Conservation (phyloP, 2,329 filamentous ascomycete species). For the Apiospora rasikravindrae region DNA sequence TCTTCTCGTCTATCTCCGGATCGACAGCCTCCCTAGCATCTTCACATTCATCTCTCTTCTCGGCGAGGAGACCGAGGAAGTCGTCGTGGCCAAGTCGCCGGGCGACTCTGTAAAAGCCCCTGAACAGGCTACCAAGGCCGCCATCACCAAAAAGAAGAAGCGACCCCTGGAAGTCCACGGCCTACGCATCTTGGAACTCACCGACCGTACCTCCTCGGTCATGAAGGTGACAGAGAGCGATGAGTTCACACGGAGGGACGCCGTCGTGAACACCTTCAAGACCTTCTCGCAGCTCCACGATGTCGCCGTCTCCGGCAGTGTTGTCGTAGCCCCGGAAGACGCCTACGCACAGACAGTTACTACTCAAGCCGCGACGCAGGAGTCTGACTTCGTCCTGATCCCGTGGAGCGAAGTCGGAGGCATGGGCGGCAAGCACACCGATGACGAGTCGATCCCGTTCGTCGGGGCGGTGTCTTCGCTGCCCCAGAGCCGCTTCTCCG, state of each 20-base stretch:
- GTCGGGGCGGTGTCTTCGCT: conserved; percentile 43
- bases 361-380: conserved; percentile 71
- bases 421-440: conserved; percentile 54
- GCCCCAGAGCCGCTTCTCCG: conserved; percentile 62
- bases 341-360: conserved; percentile 81
- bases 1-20: conserved; percentile 79
- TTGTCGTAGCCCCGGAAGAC: conserved; percentile 77
- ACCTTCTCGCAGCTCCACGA: conserved; percentile 86
- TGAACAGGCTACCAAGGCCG: conserved; percentile 31
- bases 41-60: conserved; percentile 84
- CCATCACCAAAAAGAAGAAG: conserved; percentile 37
- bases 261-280: conserved; percentile 89
- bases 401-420: conserved; percentile 89
- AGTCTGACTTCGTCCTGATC: conserved; percentile 77
- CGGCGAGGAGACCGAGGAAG: conserved; percentile 52
- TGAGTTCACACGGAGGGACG: conserved; percentile 74
- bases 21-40: conserved; percentile 83
- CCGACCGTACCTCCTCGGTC: conserved; percentile 90
- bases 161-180: conserved; percentile 77
- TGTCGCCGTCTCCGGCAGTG: conserved; percentile 79
- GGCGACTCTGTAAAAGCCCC: conserved; percentile 26
- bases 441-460: conserved; percentile 57
- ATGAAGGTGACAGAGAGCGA: conserved; percentile 90
- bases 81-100: conserved; percentile 18
- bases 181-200: conserved; percentile 84